Conservation (phyloP, 164 flowering plant genomes). For the Chimonanthus praecox region DNA sequence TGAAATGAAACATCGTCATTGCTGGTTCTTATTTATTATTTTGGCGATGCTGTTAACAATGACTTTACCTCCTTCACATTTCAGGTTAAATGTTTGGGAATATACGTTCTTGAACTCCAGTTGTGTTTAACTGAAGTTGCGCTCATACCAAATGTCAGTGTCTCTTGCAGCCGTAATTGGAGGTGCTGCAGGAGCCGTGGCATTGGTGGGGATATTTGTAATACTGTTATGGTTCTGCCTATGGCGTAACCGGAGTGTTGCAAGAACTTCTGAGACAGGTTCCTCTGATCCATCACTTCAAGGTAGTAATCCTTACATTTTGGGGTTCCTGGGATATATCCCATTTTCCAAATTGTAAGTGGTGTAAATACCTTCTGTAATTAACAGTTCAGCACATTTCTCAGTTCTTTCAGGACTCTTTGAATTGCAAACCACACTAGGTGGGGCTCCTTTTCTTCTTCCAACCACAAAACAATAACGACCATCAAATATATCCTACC, state of each 20-base stretch:
- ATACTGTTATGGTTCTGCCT: conserved; percentile 58
- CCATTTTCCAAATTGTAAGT: not conserved
- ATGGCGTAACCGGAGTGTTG: conserved; percentile 35
- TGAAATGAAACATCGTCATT: not conserved
- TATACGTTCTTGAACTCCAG: conserved; percentile 15
- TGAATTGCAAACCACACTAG: not conserved
- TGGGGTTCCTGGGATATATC: not conserved
- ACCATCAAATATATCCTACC: not conserved
- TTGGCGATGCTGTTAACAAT: not conserved
- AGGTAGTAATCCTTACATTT: conserved; percentile 30
- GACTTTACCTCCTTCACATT: conserved; percentile 7
- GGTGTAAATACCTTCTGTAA: not conserved
- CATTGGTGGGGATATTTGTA: conserved; percentile 53
- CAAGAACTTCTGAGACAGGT: conserved; percentile 82
- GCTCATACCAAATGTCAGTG: conserved; percentile 73
- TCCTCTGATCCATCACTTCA: conserved; percentile 82
- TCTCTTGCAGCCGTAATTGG: conserved; percentile 85
- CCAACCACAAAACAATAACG: no score
- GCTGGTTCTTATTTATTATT: not conserved
- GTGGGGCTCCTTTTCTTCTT: not conserved
- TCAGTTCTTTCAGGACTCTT: not conserved
- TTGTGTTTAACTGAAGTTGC: conserved; percentile 34
- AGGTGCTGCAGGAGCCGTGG: conserved; percentile 96
- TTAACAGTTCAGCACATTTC: no score
- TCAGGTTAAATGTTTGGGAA: conserved; percentile 39